Evolutionary conservation across 2,329 filamentous ascomycete species (phyloP).

Genomic region (Stagonosporopsis rhizophila): DNA sequence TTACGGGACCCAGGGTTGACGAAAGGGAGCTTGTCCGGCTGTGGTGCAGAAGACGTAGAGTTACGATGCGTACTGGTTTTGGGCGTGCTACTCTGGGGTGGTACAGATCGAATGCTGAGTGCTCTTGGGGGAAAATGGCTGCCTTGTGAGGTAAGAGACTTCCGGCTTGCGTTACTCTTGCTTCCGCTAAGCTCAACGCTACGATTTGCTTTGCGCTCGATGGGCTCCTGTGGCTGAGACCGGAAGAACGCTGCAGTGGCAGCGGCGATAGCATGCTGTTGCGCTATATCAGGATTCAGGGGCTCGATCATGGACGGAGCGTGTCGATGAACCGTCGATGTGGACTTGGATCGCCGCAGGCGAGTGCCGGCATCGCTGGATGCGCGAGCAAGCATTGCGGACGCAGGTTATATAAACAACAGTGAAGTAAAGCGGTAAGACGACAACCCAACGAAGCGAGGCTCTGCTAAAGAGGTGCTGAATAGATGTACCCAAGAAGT

Average conservation of each 20-base stretch:
- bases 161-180: constrained; percentile 47
- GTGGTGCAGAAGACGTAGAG: constrained; percentile 18
- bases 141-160: constrained; percentile 42
- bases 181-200: constrained; percentile 34
- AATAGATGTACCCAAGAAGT: constrained; percentile 24
- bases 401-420: constrained; percentile 10
- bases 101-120: constrained; percentile 37
- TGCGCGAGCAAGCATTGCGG: constrained; percentile 44
- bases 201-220: constrained; percentile 21
- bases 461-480: constrained; percentile 31
- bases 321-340: constrained; percentile 40
- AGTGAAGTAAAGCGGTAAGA: constrained; percentile 29
- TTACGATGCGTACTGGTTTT: constrained; percentile 18
- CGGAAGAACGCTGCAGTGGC: constrained; percentile 47
- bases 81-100: constrained; percentile 25
- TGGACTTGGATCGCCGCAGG: constrained; percentile 49
- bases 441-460: constrained; percentile 29
- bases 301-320: constrained; percentile 24
- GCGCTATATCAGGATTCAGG: constrained; percentile 37
- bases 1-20: constrained; percentile 26
- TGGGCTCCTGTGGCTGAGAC: constrained; percentile 35
- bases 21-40: constrained; percentile 30
- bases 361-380: constrained; percentile 48
- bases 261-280: constrained; percentile 49
- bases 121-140: constrained; percentile 48